Evolutionary conservation across 2,329 filamentous ascomycete species (phyloP).

Genomic region (Aspergillus carbonarius): DNA sequence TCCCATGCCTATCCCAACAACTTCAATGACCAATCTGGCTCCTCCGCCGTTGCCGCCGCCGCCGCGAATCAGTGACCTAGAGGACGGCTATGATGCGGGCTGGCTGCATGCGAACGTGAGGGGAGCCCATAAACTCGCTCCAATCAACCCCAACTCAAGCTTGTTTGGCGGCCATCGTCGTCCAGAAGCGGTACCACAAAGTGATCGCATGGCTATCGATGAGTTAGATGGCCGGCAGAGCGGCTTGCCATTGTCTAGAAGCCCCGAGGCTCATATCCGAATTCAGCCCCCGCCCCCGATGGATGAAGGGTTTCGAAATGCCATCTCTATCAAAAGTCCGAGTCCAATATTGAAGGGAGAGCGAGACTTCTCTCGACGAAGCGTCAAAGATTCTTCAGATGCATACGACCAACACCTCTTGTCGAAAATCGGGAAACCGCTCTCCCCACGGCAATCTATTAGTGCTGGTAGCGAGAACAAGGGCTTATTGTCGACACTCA

Average conservation of each 20-base stretch:
- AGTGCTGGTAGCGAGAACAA: conserved; percentile 34
- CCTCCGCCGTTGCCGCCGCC: conserved; percentile 68
- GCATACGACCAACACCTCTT: conserved; percentile 63
- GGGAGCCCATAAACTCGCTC: conserved; percentile 48
- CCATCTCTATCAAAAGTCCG: conserved; percentile 28
- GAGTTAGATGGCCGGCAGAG: conserved; percentile 36
- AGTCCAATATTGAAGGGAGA: conserved; percentile 55
- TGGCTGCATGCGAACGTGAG: conserved; percentile 63
- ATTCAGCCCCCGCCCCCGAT: conserved; percentile 35
- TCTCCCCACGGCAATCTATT: conserved; percentile 50
- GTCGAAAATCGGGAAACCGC: conserved; percentile 61
- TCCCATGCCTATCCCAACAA: conserved; percentile 64
- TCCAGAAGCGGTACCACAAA: conserved; percentile 31
- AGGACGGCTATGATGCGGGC: conserved; percentile 59
- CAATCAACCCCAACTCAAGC: conserved; percentile 52
- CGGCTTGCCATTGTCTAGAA: conserved; percentile 29
- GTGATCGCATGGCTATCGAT: conserved; percentile 39
- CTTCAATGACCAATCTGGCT: conserved; percentile 45
- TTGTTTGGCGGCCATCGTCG: conserved; percentile 48
- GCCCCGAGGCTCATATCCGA: conserved; percentile 35
- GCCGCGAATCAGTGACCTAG: conserved; percentile 58
- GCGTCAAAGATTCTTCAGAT: conserved; percentile 59
- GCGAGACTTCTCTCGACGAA: conserved; percentile 57
- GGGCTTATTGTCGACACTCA: conserved; percentile 32
- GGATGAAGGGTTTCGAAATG: conserved; percentile 35